Percentiles rank a stretch among this genome's conserved stretches.
phyloP scores from a whole-genome alignment of 169 alveolate genomes.

The Eimeria sp. region DNA sequence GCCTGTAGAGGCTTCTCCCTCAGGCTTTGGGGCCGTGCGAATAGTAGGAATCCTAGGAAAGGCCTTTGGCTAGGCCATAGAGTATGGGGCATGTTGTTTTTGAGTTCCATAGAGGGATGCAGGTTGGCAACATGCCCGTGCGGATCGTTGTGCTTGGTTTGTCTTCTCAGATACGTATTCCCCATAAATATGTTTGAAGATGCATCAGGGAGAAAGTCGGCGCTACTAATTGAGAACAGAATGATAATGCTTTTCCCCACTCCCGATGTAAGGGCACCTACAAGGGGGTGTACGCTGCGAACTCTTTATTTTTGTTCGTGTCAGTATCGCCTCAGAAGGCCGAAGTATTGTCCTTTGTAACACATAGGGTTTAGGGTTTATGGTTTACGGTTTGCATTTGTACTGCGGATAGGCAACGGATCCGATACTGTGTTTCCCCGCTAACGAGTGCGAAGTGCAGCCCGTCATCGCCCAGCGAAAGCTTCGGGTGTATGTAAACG shows the following conservation, averaged over 20 bases:
- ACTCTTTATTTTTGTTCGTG: background rate
- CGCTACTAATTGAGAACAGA: slow-evolving; percentile 43
- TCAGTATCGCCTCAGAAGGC: background rate
- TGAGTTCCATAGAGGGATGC: background rate
- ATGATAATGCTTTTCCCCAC: slow-evolving; percentile 38
- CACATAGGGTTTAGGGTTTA: slow-evolving; percentile 1
- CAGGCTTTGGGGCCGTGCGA: background rate
- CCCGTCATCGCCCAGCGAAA: slow-evolving; percentile 71
- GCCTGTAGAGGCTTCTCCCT: background rate
- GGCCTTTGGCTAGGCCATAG: background rate
- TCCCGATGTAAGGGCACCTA: slow-evolving; percentile 43
- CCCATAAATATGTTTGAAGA: slow-evolving; percentile 83
- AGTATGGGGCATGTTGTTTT: background rate
- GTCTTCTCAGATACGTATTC: slow-evolving; percentile 77
- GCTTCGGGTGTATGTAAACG: slow-evolving; percentile 76
- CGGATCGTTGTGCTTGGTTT: background rate
- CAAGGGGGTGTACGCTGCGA: background rate
- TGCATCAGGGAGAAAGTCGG: slow-evolving; percentile 29
- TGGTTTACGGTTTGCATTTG: slow-evolving; percentile 4
- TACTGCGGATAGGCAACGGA: slow-evolving; percentile 44
- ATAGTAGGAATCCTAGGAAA: background rate
- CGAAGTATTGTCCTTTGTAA: background rate
- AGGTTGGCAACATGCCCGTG: background rate
- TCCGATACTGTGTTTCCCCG: slow-evolving; percentile 31
- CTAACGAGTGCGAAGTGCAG: slow-evolving; percentile 78